Evolutionary conservation across 108 stramenopile genomes (phyloP), one percentile per base, ranked within the genome.

Genomic region (Fistulifera pelliculosa): DNA sequence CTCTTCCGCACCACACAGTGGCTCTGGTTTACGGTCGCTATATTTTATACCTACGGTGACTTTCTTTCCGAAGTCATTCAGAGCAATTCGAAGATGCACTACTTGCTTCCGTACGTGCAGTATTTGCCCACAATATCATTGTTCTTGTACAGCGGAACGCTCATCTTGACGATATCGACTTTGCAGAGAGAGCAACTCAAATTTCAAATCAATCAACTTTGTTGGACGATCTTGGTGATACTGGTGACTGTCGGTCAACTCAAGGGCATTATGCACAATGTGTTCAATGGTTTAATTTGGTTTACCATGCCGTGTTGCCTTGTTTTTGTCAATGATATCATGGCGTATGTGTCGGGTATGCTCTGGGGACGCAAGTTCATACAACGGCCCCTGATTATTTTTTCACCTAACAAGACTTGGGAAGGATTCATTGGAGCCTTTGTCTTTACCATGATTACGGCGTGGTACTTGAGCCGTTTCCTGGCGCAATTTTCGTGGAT

Each of bases 211-310:
- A 95, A 95, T 62, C 98, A 97, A 62, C 65, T 95, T 17, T 94
- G 93, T 60, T 96, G 96, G 96, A 95, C 95, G 15, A 86, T 97
- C 60, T 78, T 95, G 18, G 94, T 93, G 17, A 54, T 97, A 56
- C 86, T 83, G 58, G 58, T 97, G 52, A 94, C 96, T 15, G 92
- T 94, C 17, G 90, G 90, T 23, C 88, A 91, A 61, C 63, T 95
- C 52, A 95, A 95, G 71, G 91, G 89, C 52, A 82, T 97, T 56
- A 91, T 96, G 73, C 86, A 88, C 81, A 97, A 96, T 59, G 79
- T 98, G 40, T 96, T 93, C 79, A 92, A 96, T 67, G 99, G 99
- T 0, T 60, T 99, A 14, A 91, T 98, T 55, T 99, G 99, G 99
- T 98, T 96, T 62, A 77, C 87, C 52, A 66, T 98, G 54, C 99